Evolutionary conservation across 345 rosid genomes (phyloP), one percentile per base, ranked within the genome.

Genomic region (Brassica incana): DNA sequence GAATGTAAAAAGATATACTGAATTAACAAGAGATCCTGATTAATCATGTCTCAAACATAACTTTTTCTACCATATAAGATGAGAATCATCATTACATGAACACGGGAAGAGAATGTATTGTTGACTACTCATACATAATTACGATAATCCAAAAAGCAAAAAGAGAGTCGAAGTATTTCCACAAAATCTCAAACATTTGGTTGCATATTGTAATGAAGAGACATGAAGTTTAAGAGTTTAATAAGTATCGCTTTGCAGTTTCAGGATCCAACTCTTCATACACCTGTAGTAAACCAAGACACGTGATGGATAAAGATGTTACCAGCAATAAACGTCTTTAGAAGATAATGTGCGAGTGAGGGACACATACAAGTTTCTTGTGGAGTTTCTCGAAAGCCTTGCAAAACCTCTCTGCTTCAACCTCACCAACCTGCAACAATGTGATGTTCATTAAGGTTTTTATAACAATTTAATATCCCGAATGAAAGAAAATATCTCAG

Each of bases 391-490:
- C 89, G 67, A 92, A 95, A 56, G 91, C 89, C 79, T 84, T 76
- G 88, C 94, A 95, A 85, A 95, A 89, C 73, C 85, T 86, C 77
- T 90, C 90, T 1, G 97, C 97, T 65, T 90, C 97, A 18, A 79
- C 87, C 32, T 85, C 82, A 45, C 97, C 90, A 60, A 92, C 85
- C 97, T 94, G 69, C 60, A 76, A 74, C 35, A 50, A 5, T 14
- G 56, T 14, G 52, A 70, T 63, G 29, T 23, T 30, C 69, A 64
- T 79, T 29, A 45, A 48, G n/a, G 52, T 9, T 40, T 38, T 9
- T 35, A 10, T 0, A 2, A 38, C 45, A 40, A 8, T 43, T 43
- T 10, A 43, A 43, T 11, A 43, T 43, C 50, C 4, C 14, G 15
- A 40, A 40, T 3, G 52, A 10, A 35, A 35, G 2, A 35, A 35